A percentile compares a stretch with the other conserved stretches of the same genome.
Evolutionary conservation across 352 stramenopile species (phyloP).

Genomic region (Poterioochromonas sp.): DNA sequence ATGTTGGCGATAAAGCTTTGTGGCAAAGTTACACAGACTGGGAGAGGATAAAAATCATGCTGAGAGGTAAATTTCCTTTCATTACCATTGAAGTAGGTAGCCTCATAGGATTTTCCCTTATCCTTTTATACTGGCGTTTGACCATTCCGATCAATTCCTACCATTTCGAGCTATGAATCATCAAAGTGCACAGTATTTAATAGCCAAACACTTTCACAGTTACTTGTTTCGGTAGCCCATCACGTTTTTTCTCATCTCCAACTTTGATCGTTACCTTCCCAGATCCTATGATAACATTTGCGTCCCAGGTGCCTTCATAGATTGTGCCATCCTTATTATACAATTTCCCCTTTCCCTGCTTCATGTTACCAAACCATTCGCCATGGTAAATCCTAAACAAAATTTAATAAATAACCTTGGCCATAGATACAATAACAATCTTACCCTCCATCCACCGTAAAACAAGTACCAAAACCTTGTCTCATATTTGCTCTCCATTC

Average conservation of each 20-base stretch:
- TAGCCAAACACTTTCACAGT: conserved; percentile 17
- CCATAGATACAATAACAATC: too few species aligned
- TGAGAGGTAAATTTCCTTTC: background rate
- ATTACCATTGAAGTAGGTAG: background rate
- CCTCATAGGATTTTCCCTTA: background rate
- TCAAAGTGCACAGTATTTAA: too few species aligned
- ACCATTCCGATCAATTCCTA: too few species aligned
- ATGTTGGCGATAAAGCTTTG: background rate
- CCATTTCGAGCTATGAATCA: too few species aligned
- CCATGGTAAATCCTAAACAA: conserved; percentile 41
- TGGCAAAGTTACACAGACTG: background rate
- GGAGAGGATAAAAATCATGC: background rate
- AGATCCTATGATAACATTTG: background rate
- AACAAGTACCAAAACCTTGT: conserved; percentile 40
- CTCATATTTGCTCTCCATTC: conserved; percentile 36
- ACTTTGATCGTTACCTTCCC: background rate
- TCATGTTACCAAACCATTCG: conserved; percentile 35
- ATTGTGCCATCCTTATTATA: conserved; percentile 47
- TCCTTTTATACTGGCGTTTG: background rate
- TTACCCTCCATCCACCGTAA: conserved; percentile 46
- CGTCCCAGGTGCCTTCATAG: conserved; percentile 66
- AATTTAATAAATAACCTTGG: background rate
- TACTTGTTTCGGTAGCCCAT: background rate
- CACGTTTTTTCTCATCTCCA: background rate
- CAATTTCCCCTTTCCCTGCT: conserved; percentile 41